Base-by-base conservation (phyloP, 257 asterid species). In the Linaria vulgaris region DNA sequence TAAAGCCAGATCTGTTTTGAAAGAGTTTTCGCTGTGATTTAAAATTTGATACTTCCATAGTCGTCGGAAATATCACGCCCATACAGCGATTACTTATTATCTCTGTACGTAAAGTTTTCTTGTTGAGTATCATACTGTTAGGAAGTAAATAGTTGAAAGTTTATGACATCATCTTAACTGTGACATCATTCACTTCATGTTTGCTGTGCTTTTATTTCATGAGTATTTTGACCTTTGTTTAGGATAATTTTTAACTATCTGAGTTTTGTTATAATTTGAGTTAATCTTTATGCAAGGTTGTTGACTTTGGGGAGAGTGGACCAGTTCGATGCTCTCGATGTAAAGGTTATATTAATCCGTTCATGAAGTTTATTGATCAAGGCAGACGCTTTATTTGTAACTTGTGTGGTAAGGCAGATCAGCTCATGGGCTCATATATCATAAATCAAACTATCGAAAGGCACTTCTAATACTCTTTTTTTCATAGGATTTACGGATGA, bases 311-410 rank as follows among this genome's bases (percentile, higher is more conserved):
- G 46, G 99, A 90, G 76, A 76, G 81, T 80, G 99, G 99, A 61
- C 99, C 99, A 59, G 96, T 94, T 68, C 91, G 99, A 74, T 94
- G 99, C 77, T 90, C 95, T 59, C 97, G 96, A 16, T 94, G 99
- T 83, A 90, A 94, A 79, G 96, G 96, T 67, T 94, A 94, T 84
- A 88, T 94, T 37, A 94, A 94, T 73, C 99, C 99, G 60, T 90
- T 90, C 56, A 79, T 94, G 91, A 94, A 88, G 80, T 94, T 94
- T 69, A 83, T 88, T 52, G 97, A 94, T 73, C 99, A 90, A 75
- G 99, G 99, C 70, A 87, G 92, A 66, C 90, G 84, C 50, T 94
- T 90, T 78, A 86, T 94, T 63, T 94, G 99, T 75, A 94, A 90
- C 83, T 76, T 94, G 53, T 94, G 99, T 73, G 99, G 99, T 90